Evolutionary conservation across 164 flowering plant species (phyloP).

Genomic region (Kingdonia uniflora): DNA sequence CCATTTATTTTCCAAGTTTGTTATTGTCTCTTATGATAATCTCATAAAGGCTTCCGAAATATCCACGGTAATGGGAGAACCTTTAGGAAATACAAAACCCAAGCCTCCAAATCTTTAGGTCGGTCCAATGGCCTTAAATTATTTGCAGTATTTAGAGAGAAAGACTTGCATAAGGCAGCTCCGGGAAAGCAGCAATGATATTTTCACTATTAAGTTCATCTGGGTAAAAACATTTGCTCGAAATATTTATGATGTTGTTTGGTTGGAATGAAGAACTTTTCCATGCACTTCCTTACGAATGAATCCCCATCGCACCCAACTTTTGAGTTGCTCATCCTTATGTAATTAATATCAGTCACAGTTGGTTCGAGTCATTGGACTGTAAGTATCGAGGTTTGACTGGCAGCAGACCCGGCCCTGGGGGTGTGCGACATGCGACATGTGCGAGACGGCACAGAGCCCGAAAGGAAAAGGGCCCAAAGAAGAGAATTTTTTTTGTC

Average conservation of each 20-base stretch:
- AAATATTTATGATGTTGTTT: neutral
- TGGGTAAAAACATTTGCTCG: neutral
- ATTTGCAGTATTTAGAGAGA: neutral
- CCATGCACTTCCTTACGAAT: neutral
- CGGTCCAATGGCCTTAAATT: neutral
- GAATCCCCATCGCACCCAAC: too few species aligned
- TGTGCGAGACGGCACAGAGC: too few species aligned
- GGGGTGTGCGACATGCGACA: too few species aligned
- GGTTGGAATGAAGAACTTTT: neutral
- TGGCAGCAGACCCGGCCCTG: too few species aligned
- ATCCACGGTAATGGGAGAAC: slow-evolving; percentile 29
- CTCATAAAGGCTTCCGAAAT: slow-evolving; percentile 24
- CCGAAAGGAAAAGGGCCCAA: too few species aligned
- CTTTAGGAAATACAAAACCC: slow-evolving; percentile 16
- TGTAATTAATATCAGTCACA: neutral
- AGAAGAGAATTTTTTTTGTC: too few species aligned
- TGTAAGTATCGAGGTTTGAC: neutral
- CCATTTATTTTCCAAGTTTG: slow-evolving; percentile 15
- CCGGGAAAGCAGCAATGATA: neutral
- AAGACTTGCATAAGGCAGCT: neutral
- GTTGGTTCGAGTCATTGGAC: neutral
- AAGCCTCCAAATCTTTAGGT: too few species aligned
- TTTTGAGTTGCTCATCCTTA: neutral
- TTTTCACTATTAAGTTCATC: neutral
- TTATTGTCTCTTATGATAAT: slow-evolving; percentile 24